Conservation (phyloP, 805 yeast genomes). For the Starmerella scarabaei region DNA sequence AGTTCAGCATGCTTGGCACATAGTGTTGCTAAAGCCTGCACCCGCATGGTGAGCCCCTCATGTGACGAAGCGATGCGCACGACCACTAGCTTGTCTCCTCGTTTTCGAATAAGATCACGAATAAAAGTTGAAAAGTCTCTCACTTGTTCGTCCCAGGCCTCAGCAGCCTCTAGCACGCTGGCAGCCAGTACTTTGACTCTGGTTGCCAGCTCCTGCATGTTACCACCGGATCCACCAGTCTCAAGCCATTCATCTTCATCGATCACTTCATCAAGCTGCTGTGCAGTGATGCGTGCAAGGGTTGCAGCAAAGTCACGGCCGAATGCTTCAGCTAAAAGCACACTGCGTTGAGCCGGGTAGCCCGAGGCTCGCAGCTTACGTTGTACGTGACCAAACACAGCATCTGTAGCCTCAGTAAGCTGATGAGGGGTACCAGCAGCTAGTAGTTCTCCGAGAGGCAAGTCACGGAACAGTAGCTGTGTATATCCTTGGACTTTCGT, state of each 20-base stretch:
- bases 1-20: constrained; percentile 37
- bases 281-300: constrained; percentile 25
- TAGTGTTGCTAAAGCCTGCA: constrained; percentile 35
- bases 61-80: constrained; percentile 45
- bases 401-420: constrained; percentile 34
- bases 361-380: constrained; percentile 45
- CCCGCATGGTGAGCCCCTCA: constrained; percentile 30
- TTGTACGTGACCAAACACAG: constrained; percentile 44
- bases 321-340: constrained; percentile 52
- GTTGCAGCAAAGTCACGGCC: constrained; percentile 39
- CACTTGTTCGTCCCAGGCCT: constrained; percentile 45
- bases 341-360: constrained; percentile 54
- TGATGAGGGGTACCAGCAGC: constrained; percentile 35
- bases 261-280: constrained; percentile 30
- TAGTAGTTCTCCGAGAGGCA: constrained; percentile 51
- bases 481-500: constrained; percentile 43
- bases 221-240: neutral
- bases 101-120: constrained; percentile 60
- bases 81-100: constrained; percentile 57
- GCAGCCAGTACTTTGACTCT: neutral
- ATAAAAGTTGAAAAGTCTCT: constrained; percentile 54
- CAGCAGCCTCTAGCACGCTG: constrained; percentile 4
- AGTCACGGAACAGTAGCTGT: constrained; percentile 44
- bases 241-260: neutral
- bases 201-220: neutral